Evolutionary conservation across 1,284 basidiomycete species (phyloP).

Genomic region (Microstroma glucosiphilum): DNA sequence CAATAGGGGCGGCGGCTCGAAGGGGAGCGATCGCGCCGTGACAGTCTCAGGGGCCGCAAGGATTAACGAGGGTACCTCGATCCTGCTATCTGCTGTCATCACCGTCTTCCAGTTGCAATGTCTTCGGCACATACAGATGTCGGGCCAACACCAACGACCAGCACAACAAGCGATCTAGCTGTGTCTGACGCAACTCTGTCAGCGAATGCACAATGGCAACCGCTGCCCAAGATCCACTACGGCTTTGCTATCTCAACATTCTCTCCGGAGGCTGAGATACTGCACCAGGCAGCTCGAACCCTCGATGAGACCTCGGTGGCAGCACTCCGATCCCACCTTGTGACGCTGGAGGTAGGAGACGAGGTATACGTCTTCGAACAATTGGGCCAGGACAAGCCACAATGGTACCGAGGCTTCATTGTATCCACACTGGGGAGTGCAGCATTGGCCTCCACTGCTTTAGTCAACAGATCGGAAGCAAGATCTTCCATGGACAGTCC

Average conservation of each 20-base stretch:
- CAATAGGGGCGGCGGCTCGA: no score
- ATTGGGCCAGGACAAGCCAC: slow-evolving; percentile 28
- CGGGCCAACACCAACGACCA: no score
- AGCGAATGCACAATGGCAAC: slow-evolving; percentile 30
- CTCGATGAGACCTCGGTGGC: not conserved
- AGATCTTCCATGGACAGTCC: slow-evolving; percentile 33
- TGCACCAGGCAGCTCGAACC: slow-evolving; percentile 18
- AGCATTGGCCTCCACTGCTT: slow-evolving; percentile 13
- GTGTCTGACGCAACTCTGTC: not conserved
- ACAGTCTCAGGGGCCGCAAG: no score
- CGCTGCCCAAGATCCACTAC: slow-evolving; percentile 39
- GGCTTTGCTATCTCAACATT: slow-evolving; percentile 41
- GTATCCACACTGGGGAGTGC: slow-evolving; percentile 57
- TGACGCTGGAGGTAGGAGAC: slow-evolving; percentile 64
- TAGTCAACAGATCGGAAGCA: slow-evolving; percentile 51
- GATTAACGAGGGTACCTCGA: no score
- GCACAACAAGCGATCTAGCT: no score
- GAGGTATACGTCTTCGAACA: slow-evolving; percentile 72
- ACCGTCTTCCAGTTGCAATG: no score
- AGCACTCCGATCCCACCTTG: slow-evolving; percentile 32
- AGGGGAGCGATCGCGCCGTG: no score
- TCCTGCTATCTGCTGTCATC: no score
- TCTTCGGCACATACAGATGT: no score
- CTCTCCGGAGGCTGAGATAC: slow-evolving; percentile 30
- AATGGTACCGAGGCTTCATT: slow-evolving; percentile 62